Evolutionary conservation across 2,329 filamentous ascomycete genomes (phyloP).

Genomic region (Trichoderma brevicompactum): DNA sequence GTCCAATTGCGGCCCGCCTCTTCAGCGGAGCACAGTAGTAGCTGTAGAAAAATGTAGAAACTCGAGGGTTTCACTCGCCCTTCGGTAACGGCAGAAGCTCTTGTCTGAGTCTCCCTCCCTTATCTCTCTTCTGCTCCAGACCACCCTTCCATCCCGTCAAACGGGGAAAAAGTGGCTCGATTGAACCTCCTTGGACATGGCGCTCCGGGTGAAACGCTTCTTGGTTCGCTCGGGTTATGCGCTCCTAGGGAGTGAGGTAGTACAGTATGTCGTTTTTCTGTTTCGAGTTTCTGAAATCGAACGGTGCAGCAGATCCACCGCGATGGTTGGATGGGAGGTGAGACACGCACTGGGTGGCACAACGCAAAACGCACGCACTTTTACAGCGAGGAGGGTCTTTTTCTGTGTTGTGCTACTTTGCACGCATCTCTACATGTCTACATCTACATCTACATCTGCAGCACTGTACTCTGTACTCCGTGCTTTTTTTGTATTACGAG

Average conservation of each 20-base stretch:
- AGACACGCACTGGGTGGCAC: slow-evolving; percentile 6
- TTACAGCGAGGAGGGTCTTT: no score
- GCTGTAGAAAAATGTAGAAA: background rate
- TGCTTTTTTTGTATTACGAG: no score
- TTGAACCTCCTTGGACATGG: background rate
- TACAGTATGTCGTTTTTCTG: slow-evolving; percentile 3
- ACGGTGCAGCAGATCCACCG: slow-evolving; percentile 21
- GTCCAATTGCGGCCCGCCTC: background rate
- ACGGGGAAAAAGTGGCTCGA: slow-evolving; percentile 12
- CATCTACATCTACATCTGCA: no score
- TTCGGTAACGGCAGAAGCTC: background rate
- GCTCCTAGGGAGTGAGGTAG: no score
- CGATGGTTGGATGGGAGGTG: slow-evolving; percentile 4
- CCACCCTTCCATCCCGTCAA: background rate
- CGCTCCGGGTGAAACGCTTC: slow-evolving; percentile 16
- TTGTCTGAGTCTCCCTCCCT: slow-evolving; percentile 12
- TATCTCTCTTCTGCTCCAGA: background rate
- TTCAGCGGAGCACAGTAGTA: background rate
- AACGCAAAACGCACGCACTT: no score
- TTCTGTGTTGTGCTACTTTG: no score
- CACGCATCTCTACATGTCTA: no score
- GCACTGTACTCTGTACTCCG: no score
- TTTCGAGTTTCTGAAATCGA: background rate
- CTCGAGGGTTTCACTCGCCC: background rate
- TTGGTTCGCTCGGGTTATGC: background rate